Evolutionary conservation across 1,284 basidiomycete genomes (phyloP).

Genomic region (Trametes pubescens): DNA sequence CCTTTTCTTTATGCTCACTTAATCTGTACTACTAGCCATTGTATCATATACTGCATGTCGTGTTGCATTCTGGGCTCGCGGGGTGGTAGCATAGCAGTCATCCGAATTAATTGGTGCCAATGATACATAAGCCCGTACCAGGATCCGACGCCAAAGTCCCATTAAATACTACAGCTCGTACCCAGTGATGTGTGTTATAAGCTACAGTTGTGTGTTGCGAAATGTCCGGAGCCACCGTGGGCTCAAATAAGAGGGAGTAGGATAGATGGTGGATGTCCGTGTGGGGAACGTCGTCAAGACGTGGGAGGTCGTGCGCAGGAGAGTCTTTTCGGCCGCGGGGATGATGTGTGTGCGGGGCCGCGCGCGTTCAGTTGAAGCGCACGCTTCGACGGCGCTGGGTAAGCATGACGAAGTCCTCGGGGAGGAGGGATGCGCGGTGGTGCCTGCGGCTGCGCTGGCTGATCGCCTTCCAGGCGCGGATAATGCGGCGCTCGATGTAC

Average conservation of each 20-base stretch:
- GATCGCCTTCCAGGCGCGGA: slow-evolving; percentile 67
- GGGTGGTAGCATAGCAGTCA: background rate
- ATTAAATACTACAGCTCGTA: slow-evolving; percentile 4
- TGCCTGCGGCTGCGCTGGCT: slow-evolving; percentile 60
- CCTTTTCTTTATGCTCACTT: background rate
- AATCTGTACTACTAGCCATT: background rate
- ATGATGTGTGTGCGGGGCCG: slow-evolving; percentile 1
- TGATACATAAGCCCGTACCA: slow-evolving; percentile 9
- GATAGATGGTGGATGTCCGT: slow-evolving; percentile 4
- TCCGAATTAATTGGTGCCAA: background rate
- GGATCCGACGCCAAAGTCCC: slow-evolving; percentile 9
- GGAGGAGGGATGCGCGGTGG: slow-evolving; percentile 59
- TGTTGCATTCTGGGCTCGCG: background rate
- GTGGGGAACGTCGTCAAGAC: slow-evolving; percentile 7
- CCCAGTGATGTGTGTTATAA: background rate
- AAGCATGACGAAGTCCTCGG: slow-evolving; percentile 67
- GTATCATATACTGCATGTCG: background rate
- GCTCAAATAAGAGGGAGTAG: slow-evolving; percentile 2
- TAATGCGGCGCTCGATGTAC: slow-evolving; percentile 62
- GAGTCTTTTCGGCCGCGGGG: background rate
- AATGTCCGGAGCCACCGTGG: background rate
- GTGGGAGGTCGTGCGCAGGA: background rate
- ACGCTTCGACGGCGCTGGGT: slow-evolving; percentile 61
- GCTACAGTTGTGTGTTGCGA: slow-evolving; percentile 1
- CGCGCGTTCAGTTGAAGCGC: slow-evolving; percentile 32